phyloP scores from a whole-genome alignment of 371 early-diverging fungal genomes.

The Entomophthora muscae region DNA sequence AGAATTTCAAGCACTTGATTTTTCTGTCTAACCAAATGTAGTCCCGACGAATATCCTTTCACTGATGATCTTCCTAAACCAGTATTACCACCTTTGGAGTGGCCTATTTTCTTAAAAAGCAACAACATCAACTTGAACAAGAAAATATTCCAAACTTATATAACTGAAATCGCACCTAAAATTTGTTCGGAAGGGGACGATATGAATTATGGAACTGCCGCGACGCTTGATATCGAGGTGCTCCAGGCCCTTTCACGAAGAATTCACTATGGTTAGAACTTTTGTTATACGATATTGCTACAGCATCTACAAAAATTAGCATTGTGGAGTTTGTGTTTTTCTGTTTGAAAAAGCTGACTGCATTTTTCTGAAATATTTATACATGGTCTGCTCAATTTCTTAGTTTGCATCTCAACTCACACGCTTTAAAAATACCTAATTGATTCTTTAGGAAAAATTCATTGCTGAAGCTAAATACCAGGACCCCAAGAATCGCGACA shows the following conservation, averaged over 20 bases:
- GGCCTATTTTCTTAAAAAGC: slow-evolving; percentile 43
- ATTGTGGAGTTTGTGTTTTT: no score
- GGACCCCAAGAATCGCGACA: slow-evolving; percentile 44
- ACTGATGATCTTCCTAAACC: slow-evolving; percentile 62
- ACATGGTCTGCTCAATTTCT: no score
- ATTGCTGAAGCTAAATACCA: slow-evolving; percentile 91
- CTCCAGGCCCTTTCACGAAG: slow-evolving; percentile 80
- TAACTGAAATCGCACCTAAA: slow-evolving; percentile 43
- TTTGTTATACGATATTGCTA: no score
- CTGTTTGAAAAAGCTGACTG: no score
- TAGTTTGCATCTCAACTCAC: no score
- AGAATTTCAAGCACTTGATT: no score
- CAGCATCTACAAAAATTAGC: neutral
- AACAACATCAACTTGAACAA: slow-evolving; percentile 72
- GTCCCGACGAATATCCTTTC: slow-evolving; percentile 94
- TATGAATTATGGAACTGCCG: slow-evolving; percentile 76
- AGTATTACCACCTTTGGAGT: slow-evolving; percentile 62
- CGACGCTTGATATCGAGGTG: slow-evolving; percentile 82
- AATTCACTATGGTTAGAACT: slow-evolving; percentile 85
- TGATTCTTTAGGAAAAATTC: slow-evolving; percentile 51
- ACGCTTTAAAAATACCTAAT: neutral
- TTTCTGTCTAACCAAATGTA: no score
- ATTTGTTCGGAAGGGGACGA: slow-evolving; percentile 53
- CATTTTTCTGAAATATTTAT: no score
- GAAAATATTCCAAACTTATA: slow-evolving; percentile 58